Base-by-base conservation (phyloP, 75 land plant species). In the Pseudotsuga menziesii region DNA sequence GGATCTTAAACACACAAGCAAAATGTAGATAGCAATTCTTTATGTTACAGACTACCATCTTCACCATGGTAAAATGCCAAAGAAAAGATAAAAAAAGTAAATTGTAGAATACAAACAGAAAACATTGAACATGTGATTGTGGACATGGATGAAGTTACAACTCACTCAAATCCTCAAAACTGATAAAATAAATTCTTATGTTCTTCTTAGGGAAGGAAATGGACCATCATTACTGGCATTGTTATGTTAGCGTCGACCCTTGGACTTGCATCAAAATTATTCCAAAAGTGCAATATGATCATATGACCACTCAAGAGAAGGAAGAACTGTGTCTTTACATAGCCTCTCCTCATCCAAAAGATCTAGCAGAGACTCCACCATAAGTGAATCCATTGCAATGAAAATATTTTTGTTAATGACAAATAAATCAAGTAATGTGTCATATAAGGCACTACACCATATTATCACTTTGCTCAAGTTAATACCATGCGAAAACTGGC, bases 241-340 rank as follows among this genome's bases (percentile, higher is more conserved):
- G 7, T 69, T 39, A 41, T 80, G 69, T 63, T 67, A 86, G 39
- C 82, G 84, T 15, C 82, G 80, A 20, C 58, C 73, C 58, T 83
- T 76, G 36, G 91, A 88, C 79, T 74, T 90, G 81, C 90, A 94
- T 19, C 97, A 91, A 76, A 96, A 96, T 80, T 89, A 93, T 69
- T 93, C 98, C 70, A 96, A 76, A 27, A 96, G 90, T 52, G 98
- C 98, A 78, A 91, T 94, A 75, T 96, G 98, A 83, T 96, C 98
- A 35, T 97, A 96, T 20, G 98, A 94, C 97, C 98, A 96, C 80
- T 90, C 97, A 71, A 97, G 98, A 77, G 98, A 96, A 74, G 98
- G 98, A 78, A 96, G 91, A 11, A 91, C 98, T 52, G 97, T 96
- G 81, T 94, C 97, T 82, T 95, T 96, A 12, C 98, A 84, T 81